Conservation (phyloP, 495 filamentous ascomycete species). For the Extremus antarcticus region DNA sequence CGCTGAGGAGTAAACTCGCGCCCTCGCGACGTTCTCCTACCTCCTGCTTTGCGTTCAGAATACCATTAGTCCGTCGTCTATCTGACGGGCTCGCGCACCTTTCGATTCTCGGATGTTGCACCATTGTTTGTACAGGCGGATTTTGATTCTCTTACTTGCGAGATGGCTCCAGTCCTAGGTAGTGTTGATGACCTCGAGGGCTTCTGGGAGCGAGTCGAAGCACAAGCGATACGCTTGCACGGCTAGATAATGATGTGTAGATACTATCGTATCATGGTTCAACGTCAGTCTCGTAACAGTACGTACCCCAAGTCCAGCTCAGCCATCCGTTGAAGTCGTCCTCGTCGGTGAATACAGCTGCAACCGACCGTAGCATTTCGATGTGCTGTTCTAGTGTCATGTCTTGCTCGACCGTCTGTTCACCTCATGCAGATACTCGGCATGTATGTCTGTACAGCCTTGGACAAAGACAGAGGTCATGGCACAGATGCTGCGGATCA, state of each 20-base stretch:
- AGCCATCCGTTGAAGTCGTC: too few species aligned
- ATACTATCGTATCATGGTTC: too few species aligned
- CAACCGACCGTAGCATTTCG: too few species aligned
- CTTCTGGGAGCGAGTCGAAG: neutral
- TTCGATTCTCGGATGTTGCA: neutral
- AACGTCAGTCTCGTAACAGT: too few species aligned
- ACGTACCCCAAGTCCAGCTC: too few species aligned
- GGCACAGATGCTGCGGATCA: neutral
- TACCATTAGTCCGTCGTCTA: neutral
- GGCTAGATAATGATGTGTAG: neutral
- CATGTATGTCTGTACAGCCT: too few species aligned
- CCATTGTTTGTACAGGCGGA: neutral
- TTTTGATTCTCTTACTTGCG: neutral
- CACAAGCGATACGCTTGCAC: neutral
- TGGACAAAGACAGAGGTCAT: too few species aligned
- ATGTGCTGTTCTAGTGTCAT: too few species aligned
- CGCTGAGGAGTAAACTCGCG: constrained; percentile 6
- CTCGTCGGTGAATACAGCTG: too few species aligned
- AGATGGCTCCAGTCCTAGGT: neutral
- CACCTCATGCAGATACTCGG: too few species aligned
- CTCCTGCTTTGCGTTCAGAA: neutral
- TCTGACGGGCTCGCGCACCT: neutral
- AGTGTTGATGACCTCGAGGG: neutral
- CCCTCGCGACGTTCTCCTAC: neutral
- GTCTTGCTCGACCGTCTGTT: too few species aligned